Evolutionary conservation across 148 eudicot species (phyloP).

Genomic region (Hydrangea macrophylla): DNA sequence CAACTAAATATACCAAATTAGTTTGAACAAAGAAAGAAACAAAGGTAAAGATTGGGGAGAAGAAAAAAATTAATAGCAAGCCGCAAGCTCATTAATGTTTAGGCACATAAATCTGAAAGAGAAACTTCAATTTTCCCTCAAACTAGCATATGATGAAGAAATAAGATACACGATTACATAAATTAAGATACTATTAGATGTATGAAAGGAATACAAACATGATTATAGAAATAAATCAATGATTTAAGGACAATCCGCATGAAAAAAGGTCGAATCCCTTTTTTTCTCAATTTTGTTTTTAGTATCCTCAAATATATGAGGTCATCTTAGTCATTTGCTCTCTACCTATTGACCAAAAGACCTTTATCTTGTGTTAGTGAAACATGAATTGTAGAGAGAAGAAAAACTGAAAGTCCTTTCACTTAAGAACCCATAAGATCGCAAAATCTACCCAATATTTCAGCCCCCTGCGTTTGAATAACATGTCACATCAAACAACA

Average conservation of each 20-base stretch:
- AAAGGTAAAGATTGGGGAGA: too few species aligned
- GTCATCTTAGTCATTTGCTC: neutral
- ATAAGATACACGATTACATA: neutral
- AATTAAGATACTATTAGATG: neutral
- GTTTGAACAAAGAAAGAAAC: too few species aligned
- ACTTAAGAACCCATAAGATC: neutral
- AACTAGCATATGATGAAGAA: neutral
- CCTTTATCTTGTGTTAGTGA: neutral
- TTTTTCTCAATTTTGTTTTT: neutral
- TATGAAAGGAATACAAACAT: slow-evolving; percentile 2
- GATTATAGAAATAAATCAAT: neutral
- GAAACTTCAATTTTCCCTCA: neutral
- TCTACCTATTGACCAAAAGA: neutral
- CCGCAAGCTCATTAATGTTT: neutral
- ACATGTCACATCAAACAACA: too few species aligned
- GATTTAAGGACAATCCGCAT: neutral
- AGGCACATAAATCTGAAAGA: neutral
- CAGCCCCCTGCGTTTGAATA: too few species aligned
- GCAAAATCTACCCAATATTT: neutral
- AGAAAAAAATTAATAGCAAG: neutral
- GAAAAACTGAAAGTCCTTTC: neutral
- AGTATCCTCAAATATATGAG: neutral
- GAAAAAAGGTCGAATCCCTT: neutral
- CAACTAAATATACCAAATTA: too few species aligned
- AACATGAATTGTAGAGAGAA: neutral